Percentiles rank a stretch among this genome's conserved stretches.
Conservation (phyloP, 2,329 filamentous ascomycete genomes). For the Emergomyces orientalis region DNA sequence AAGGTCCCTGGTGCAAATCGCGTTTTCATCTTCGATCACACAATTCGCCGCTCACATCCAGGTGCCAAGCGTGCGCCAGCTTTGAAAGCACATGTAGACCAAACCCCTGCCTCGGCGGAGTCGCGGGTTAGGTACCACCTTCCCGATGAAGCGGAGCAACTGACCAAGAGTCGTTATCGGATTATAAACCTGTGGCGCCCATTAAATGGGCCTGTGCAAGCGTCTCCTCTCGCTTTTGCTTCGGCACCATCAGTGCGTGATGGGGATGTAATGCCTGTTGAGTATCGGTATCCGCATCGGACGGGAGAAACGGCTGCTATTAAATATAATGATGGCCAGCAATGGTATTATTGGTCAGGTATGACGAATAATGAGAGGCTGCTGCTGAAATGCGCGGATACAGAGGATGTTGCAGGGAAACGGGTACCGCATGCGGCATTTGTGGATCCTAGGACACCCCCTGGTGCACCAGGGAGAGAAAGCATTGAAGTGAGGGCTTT, state of each 20-base stretch:
- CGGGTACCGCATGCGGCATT: slow-evolving; percentile 68
- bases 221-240: slow-evolving; percentile 49
- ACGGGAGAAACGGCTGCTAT: slow-evolving; percentile 67
- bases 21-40: slow-evolving; percentile 78
- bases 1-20: slow-evolving; percentile 56
- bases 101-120: slow-evolving; percentile 57
- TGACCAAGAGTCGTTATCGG: slow-evolving; percentile 61
- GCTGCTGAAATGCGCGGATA: slow-evolving; percentile 71
- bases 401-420: slow-evolving; percentile 40
- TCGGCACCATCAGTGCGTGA: slow-evolving; percentile 48
- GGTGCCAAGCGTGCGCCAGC: slow-evolving; percentile 59
- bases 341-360: slow-evolving; percentile 73
- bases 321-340: slow-evolving; percentile 49
- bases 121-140: slow-evolving; percentile 61
- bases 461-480: slow-evolving; percentile 63
- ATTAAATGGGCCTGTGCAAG: slow-evolving; percentile 49
- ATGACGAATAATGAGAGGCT: slow-evolving; percentile 66
- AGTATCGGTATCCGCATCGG: slow-evolving; percentile 63
- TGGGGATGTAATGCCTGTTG: slow-evolving; percentile 58
- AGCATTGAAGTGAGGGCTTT: slow-evolving; percentile 84
- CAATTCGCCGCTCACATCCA: slow-evolving; percentile 59
- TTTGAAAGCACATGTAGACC: slow-evolving; percentile 69
- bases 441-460: slow-evolving; percentile 59
- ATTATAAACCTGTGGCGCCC: slow-evolving; percentile 85
- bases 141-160: slow-evolving; percentile 54